phyloP scores from a whole-genome alignment of 129 eudicot species.

The Chrysanthemum seticuspe region DNA sequence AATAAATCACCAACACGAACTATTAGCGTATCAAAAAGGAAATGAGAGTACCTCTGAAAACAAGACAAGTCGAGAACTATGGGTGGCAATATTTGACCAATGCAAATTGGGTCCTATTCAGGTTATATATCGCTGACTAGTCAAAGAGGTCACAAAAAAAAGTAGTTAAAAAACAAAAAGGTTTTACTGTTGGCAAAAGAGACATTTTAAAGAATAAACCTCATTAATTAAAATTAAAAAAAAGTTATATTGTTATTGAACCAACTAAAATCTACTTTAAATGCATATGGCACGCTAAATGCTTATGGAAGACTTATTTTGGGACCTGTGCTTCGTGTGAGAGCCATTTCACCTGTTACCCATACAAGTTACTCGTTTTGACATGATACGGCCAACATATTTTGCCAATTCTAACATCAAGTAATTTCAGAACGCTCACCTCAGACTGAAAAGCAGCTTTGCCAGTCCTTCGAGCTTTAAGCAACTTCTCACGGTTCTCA shows the following conservation, averaged over 20 bases:
- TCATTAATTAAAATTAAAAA: neutral
- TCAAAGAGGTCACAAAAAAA: neutral
- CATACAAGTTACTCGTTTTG: neutral
- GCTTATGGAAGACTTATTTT: neutral
- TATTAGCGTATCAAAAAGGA: conserved; percentile 6
- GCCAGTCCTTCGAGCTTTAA: conserved; percentile 49
- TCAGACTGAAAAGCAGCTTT: conserved; percentile 37
- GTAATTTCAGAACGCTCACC: neutral
- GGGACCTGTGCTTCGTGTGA: no score
- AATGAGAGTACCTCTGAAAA: neutral
- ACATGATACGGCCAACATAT: neutral
- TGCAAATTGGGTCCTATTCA: no score
- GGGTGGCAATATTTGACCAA: neutral
- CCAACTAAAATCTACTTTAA: no score
- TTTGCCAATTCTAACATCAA: neutral
- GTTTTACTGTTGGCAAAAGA: neutral
- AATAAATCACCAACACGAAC: conserved; percentile 3
- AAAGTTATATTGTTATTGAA: no score
- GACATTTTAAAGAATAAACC: neutral
- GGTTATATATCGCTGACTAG: neutral
- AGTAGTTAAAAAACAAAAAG: neutral
- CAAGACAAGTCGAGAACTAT: neutral
- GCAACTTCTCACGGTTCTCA: conserved; percentile 58
- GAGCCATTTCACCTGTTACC: neutral
- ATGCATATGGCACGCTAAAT: neutral